These are phyloP conservation scores for Torrubiellomyces zombiae DNA, from an alignment of 2,329 filamentous ascomycete genomes.

Conservation along the genomic window DNA sequence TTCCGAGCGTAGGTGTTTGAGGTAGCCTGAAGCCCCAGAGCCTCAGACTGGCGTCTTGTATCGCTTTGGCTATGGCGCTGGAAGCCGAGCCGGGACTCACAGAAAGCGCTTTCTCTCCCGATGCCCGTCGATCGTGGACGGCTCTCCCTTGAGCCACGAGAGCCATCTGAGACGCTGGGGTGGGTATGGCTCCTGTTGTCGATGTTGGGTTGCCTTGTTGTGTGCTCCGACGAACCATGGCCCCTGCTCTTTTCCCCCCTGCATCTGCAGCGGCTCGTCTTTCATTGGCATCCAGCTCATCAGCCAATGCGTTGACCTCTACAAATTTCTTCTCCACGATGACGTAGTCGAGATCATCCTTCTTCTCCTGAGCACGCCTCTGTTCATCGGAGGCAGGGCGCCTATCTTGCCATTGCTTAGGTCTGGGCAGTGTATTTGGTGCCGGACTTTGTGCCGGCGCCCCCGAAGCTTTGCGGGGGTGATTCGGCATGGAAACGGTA, in stretches of 20 bases:
- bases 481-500: constrained; percentile 30
- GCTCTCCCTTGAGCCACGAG: constrained; percentile 55
- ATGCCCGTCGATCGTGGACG: constrained; percentile 59
- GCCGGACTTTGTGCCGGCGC: constrained; percentile 13
- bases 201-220: constrained; percentile 58
- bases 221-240: constrained; percentile 59
- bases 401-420: constrained; percentile 9
- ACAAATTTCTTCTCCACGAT: constrained; percentile 89
- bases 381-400: constrained; percentile 41
- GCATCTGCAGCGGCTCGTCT: constrained; percentile 33
- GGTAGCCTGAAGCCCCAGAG: constrained; percentile 56
- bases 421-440: constrained; percentile 15
- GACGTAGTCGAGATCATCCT: constrained; percentile 87
- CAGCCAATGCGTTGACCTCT: constrained; percentile 91
- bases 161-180: constrained; percentile 52
- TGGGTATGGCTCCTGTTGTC: constrained; percentile 50
- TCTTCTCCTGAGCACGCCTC: constrained; percentile 68
- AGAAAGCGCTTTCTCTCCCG: constrained; percentile 62
- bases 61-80: constrained; percentile 84
- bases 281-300: constrained; percentile 78
- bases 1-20: constrained; percentile 49
- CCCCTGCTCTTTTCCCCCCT: constrained; percentile 37
- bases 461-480: constrained; percentile 16
- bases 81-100: constrained; percentile 56
- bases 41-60: constrained; percentile 76